Evolutionary conservation across 1,284 basidiomycete species (phyloP), one percentile per base, ranked within the genome.

Genomic region (Hymenochaete sp.): DNA sequence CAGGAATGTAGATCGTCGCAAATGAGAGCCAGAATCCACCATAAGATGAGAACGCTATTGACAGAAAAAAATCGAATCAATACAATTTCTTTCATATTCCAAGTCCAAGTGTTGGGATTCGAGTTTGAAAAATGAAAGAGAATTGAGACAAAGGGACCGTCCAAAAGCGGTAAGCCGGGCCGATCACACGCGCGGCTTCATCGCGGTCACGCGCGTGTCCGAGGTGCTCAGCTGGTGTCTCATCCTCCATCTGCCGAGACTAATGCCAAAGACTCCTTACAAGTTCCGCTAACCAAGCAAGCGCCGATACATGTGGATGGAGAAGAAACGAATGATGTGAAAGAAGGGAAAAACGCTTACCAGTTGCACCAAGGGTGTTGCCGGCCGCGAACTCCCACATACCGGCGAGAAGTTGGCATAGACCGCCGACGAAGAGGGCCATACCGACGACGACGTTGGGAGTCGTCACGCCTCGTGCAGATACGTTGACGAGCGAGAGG

Each of bases 11-110:
- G 51, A 84, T 73, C 0, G 74, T 68, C 6, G 73, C 82, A 46
- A 77, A 89, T 3, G 83, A 86, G 63, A 89, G 65, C 87, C 87
- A 90, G 70, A 91, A 92, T 1, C 77, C 79, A 47, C 87, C 89
- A 56, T 86, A 93, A 1, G 79, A 80, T 0, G 80, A 68, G 70
- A 92, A 91, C 0, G 88, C 92, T 72, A 13, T 66, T 65, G 51
- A 29, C 29, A 45, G 9, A 25, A 18, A 36, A 44, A 36, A n/a
- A n/a, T n/a, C n/a, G n/a, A n/a, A n/a, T n/a, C n/a, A n/a, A n/a
- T n/a, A n/a, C n/a, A n/a, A n/a, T n/a, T n/a, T n/a, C n/a, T n/a
- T n/a, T n/a, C n/a, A n/a, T n/a, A n/a, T n/a, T n/a, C n/a, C n/a
- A n/a, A n/a, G n/a, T n/a, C n/a, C n/a, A n/a, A n/a, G n/a, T n/a